Evolutionary conservation across 768 basidiomycete genomes (phyloP).

Genomic region (Kwoniella heveanensis): DNA sequence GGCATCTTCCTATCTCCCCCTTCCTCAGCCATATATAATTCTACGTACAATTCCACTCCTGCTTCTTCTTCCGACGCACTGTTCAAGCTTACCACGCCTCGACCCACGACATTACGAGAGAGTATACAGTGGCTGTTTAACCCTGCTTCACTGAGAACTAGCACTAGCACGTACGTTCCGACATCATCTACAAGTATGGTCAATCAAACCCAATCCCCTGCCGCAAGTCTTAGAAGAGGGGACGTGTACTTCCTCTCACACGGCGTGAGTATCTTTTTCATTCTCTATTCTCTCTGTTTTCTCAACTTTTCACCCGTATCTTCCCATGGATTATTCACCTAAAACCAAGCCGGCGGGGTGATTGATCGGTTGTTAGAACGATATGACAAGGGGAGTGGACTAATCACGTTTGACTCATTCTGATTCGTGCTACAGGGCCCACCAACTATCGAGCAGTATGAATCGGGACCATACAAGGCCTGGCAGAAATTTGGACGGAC

Average conservation of each 20-base stretch:
- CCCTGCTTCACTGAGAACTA: neutral
- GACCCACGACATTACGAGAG: neutral
- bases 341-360: too few relatives aligned
- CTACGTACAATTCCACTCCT: too few relatives aligned
- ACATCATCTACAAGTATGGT: neutral
- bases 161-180: neutral
- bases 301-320: neutral
- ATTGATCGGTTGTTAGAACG: too few relatives aligned
- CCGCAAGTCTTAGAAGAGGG: conserved; percentile 8
- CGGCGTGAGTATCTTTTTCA: conserved; percentile 30
- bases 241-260: conserved; percentile 54
- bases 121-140: neutral
- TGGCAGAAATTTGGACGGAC: conserved; percentile 41
- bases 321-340: neutral
- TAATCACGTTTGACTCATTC: too few relatives aligned
- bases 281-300: neutral
- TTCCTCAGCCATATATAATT: neutral
- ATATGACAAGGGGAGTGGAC: too few relatives aligned
- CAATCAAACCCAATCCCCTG: neutral
- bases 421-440: conserved; percentile 42
- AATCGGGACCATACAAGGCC: conserved; percentile 39
- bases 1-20: neutral
- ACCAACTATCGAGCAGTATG: conserved; percentile 41
- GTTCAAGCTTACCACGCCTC: neutral
- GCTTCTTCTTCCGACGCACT: too few relatives aligned